Evolutionary conservation across 1,284 basidiomycete genomes (phyloP).

Genomic region (Cutaneotrichosporon sp.): DNA sequence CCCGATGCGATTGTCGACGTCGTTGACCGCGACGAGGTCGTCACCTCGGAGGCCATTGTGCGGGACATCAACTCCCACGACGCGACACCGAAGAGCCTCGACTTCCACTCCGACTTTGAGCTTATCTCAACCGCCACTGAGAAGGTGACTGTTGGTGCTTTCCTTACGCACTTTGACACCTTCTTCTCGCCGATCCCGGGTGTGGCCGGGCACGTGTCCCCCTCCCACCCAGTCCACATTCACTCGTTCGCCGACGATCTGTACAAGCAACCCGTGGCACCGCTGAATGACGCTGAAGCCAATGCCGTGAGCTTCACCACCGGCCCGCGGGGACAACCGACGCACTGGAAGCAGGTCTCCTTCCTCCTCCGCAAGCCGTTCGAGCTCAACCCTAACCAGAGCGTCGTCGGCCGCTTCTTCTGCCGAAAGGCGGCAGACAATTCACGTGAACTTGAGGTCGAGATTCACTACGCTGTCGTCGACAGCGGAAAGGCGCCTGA

Average conservation of each 20-base stretch:
- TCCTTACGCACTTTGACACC: slow-evolving; percentile 90
- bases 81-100: slow-evolving; percentile 64
- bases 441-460: slow-evolving; percentile 81
- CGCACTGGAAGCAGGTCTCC: slow-evolving; percentile 98
- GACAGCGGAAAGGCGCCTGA: slow-evolving; percentile 13
- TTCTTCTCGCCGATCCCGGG: slow-evolving; percentile 69
- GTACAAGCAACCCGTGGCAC: slow-evolving; percentile 21
- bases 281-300: slow-evolving; percentile 17
- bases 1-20: slow-evolving; percentile 78
- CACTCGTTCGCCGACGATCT: slow-evolving; percentile 32
- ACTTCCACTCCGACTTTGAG: slow-evolving; percentile 70
- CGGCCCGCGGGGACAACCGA: slow-evolving; percentile 71
- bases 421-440: slow-evolving; percentile 78
- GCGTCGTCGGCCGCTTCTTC: slow-evolving; percentile 70
- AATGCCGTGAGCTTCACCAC: slow-evolving; percentile 75
- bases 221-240: slow-evolving; percentile 38
- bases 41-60: slow-evolving; percentile 60
- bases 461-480: slow-evolving; percentile 63
- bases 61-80: slow-evolving; percentile 68
- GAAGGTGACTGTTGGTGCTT: slow-evolving; percentile 64
- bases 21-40: slow-evolving; percentile 62
- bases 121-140: slow-evolving; percentile 59
- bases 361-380: slow-evolving; percentile 82
- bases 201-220: slow-evolving; percentile 51
- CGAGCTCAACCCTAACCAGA: slow-evolving; percentile 63